phyloP scores from a whole-genome alignment of 306 rosid genomes.

The Spatholobus suberectus region DNA sequence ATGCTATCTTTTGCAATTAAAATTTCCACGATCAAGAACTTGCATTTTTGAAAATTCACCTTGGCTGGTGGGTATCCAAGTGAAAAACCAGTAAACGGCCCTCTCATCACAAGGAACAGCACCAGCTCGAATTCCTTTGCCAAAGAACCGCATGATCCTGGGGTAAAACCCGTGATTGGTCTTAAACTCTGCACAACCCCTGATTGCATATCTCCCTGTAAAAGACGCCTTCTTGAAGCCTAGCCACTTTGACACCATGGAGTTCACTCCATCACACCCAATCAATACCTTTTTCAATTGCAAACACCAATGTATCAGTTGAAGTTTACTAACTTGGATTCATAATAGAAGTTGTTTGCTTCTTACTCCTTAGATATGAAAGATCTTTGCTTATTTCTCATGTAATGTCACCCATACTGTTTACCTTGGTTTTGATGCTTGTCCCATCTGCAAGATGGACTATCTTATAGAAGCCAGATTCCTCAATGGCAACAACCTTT shows the following conservation, averaged over 20 bases:
- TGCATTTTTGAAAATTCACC: constrained; percentile 45
- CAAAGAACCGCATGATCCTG: constrained; percentile 48
- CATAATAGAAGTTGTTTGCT: not conserved
- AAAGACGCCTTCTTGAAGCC: constrained; percentile 62
- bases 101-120: constrained; percentile 56
- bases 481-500: constrained; percentile 72
- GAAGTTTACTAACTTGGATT: no score
- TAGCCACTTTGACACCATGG: constrained; percentile 72
- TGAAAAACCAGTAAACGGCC: constrained; percentile 62
- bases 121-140: constrained; percentile 66
- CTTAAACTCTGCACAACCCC: constrained; percentile 54
- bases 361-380: no score
- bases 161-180: constrained; percentile 51
- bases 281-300: constrained; percentile 62
- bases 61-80: constrained; percentile 63
- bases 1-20: not conserved
- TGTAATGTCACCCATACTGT: not conserved
- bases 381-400: not conserved
- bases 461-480: constrained; percentile 61
- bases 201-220: constrained; percentile 58
- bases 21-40: not conserved
- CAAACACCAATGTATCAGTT: not conserved
- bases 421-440: constrained; percentile 65
- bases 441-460: constrained; percentile 77
- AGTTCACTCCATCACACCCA: constrained; percentile 91